Conservation (phyloP, 2,329 filamentous ascomycete genomes). For the Cordyceps cateniannulata region DNA sequence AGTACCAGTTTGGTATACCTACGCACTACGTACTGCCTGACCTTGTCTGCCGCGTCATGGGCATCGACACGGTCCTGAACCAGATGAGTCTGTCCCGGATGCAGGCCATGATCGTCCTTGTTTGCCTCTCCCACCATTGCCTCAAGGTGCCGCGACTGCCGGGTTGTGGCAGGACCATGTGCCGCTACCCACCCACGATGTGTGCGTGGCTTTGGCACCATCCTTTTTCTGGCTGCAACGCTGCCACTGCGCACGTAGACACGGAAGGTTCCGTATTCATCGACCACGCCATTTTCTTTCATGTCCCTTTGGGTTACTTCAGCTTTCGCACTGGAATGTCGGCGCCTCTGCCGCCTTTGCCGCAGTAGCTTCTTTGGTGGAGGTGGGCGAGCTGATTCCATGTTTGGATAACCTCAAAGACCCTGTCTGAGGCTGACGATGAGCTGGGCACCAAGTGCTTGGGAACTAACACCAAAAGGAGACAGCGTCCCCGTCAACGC, state of each 20-base stretch:
- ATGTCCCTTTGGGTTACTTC: background rate
- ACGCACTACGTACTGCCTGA: background rate
- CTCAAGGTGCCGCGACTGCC: conserved; percentile 1
- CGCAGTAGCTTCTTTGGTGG: conserved; percentile 5
- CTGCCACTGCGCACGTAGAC: background rate
- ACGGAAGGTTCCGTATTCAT: background rate
- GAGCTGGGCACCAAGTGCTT: background rate
- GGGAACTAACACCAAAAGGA: background rate
- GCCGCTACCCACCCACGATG: background rate
- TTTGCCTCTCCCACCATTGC: background rate
- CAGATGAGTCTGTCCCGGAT: conserved; percentile 1
- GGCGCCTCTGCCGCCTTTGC: conserved; percentile 9
- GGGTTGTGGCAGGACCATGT: conserved; percentile 5
- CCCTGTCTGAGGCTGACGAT: conserved; percentile 5
- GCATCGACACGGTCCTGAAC: background rate
- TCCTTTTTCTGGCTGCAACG: background rate
- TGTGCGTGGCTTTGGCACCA: background rate
- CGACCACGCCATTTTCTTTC: background rate
- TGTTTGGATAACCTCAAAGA: background rate
- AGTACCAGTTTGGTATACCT: too few species aligned
- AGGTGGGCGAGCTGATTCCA: background rate
- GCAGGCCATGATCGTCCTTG: background rate
- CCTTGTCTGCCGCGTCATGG: background rate
- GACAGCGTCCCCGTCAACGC: background rate
- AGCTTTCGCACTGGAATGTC: background rate